These are phyloP conservation scores for Phytophthora megakarya DNA, from an alignment of 352 stramenopile genomes.

Conservation along the genomic window DNA sequence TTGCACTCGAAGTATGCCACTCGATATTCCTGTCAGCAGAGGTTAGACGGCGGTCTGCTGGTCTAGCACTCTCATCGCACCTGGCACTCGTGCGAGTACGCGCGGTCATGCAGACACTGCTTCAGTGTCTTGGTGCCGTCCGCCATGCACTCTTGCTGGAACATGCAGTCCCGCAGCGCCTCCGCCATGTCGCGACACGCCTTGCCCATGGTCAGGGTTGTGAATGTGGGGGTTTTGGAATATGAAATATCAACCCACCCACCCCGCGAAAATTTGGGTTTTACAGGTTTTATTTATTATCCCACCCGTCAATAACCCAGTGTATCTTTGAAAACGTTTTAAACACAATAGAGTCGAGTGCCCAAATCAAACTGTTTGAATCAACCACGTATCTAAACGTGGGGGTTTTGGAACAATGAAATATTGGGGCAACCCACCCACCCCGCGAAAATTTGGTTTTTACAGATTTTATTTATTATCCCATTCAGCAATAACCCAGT, in stretches of 20 bases:
- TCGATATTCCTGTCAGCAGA: conserved; percentile 58
- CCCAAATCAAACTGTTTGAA: background rate
- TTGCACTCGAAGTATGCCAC: conserved; percentile 89
- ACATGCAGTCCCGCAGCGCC: conserved; percentile 81
- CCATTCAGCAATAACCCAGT: no score
- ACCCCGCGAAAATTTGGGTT: no score
- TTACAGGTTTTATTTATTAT: no score
- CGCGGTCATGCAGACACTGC: conserved; percentile 70
- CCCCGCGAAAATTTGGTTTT: no score
- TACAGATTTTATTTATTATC: no score
- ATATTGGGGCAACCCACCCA: no score
- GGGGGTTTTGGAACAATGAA: no score
- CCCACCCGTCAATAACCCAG: no score
- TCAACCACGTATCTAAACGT: background rate
- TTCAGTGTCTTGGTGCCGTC: conserved; percentile 78
- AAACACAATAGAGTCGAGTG: no score
- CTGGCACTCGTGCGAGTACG: conserved; percentile 75
- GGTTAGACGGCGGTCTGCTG: background rate
- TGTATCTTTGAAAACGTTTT: no score
- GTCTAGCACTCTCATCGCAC: conserved; percentile 22
- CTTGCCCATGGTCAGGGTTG: conserved; percentile 64
- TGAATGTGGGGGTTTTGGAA: no score
- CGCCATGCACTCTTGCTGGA: conserved; percentile 77
- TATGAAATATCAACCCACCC: no score
- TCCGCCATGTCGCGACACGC: conserved; percentile 85